Conservation (phyloP, 2,329 filamentous ascomycete genomes). For the Claviceps pazoutovae region DNA sequence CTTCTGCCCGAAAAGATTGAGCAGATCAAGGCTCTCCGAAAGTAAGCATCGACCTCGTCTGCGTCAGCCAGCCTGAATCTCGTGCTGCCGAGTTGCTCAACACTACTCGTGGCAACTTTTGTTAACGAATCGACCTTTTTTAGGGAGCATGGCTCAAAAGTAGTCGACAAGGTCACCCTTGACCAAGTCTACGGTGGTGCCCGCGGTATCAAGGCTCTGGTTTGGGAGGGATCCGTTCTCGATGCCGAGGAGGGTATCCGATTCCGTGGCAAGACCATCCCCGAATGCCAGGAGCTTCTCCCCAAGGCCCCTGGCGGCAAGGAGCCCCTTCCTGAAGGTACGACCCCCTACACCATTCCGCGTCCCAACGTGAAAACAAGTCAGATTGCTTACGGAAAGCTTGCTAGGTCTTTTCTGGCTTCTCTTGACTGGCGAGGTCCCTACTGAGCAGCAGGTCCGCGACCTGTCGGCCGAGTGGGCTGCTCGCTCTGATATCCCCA, state of each 20-base stretch:
- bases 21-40: slow-evolving; percentile 96
- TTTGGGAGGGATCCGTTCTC: slow-evolving; percentile 98
- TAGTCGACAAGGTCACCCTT: slow-evolving; percentile 93
- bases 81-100: neutral
- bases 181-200: slow-evolving; percentile 99
- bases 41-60: slow-evolving; percentile 42
- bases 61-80: neutral
- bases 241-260: slow-evolving; percentile 98
- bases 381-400: neutral
- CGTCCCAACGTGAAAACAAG: neutral
- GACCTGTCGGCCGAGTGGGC: slow-evolving; percentile 98
- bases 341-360: slow-evolving; percentile 6
- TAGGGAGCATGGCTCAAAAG: slow-evolving; percentile 89
- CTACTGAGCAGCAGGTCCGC: slow-evolving; percentile 94
- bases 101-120: slow-evolving; percentile 10
- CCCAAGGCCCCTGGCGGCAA: slow-evolving; percentile 93
- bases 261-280: slow-evolving; percentile 98
- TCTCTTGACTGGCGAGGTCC: slow-evolving; percentile 93
- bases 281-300: slow-evolving; percentile 93
- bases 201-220: slow-evolving; percentile 94
- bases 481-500: slow-evolving; percentile 89
- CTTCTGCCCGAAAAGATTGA: slow-evolving; percentile 93
- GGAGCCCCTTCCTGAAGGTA: slow-evolving; percentile 92
- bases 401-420: slow-evolving; percentile 90
- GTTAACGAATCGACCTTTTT: slow-evolving; percentile 7